Conservation (phyloP, 2,329 filamentous ascomycete species). For the Cytospora piceae region DNA sequence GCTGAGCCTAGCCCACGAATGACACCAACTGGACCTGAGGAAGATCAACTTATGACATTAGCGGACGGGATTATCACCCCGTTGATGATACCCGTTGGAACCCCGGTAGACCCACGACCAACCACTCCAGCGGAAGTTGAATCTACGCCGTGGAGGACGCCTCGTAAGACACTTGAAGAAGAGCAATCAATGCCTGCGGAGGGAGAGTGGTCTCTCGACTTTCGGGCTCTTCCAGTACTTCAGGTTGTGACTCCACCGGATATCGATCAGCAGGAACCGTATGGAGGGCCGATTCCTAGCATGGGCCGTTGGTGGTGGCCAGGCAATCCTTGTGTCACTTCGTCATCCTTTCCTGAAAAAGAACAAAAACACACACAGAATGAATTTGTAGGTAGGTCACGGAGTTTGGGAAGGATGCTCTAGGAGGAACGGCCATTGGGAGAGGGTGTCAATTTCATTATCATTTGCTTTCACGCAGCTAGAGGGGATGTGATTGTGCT, state of each 20-base stretch:
- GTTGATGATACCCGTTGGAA: background rate
- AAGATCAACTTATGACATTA: background rate
- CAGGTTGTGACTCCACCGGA: background rate
- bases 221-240: background rate
- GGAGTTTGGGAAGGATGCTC: background rate
- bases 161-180: background rate
- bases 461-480: background rate
- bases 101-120: background rate
- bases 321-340: background rate
- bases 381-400: background rate
- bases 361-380: background rate
- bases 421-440: background rate
- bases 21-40: background rate
- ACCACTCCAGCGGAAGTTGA: background rate
- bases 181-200: background rate
- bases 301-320: background rate
- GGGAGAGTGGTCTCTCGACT: background rate
- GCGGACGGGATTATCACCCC: too few relatives aligned
- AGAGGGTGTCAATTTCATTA: background rate
- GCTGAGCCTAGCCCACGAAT: background rate
- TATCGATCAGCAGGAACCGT: background rate
- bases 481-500: background rate
- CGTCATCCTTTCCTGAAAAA: background rate
- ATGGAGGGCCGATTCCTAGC: background rate
- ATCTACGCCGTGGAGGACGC: background rate